Conservation (phyloP, 2,329 filamentous ascomycete genomes). For the Didymella pomorum region DNA sequence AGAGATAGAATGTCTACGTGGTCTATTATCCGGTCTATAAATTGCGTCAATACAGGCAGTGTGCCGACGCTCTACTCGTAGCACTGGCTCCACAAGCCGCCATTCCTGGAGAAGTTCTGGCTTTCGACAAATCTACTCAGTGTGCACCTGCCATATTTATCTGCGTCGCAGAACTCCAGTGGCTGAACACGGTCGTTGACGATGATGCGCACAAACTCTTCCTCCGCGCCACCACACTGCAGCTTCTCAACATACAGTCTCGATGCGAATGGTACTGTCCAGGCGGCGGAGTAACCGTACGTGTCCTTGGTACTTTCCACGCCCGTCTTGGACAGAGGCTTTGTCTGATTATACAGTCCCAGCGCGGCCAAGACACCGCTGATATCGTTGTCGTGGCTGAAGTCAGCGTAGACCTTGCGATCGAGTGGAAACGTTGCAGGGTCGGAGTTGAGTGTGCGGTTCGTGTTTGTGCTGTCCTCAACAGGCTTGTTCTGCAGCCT, state of each 20-base stretch:
- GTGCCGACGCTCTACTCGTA: slow-evolving; percentile 20
- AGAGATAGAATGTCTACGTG: background rate
- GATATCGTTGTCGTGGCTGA: slow-evolving; percentile 92
- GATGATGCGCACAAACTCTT: slow-evolving; percentile 79
- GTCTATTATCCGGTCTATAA: slow-evolving; percentile 1
- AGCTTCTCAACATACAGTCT: slow-evolving; percentile 90
- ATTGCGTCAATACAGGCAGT: background rate
- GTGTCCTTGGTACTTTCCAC: slow-evolving; percentile 62
- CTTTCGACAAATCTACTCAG: slow-evolving; percentile 76
- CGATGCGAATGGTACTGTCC: slow-evolving; percentile 82
- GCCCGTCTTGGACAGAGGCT: slow-evolving; percentile 55
- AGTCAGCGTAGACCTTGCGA: slow-evolving; percentile 79
- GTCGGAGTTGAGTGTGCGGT: slow-evolving; percentile 75
- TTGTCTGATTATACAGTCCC: slow-evolving; percentile 76
- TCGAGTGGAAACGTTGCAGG: slow-evolving; percentile 76
- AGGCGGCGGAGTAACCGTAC: slow-evolving; percentile 76
- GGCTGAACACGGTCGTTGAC: slow-evolving; percentile 85
- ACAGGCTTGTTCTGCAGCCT: slow-evolving; percentile 76
- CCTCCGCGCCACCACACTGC: slow-evolving; percentile 65
- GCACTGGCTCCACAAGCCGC: slow-evolving; percentile 78
- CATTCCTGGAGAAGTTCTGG: slow-evolving; percentile 73
- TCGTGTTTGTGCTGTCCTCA: slow-evolving; percentile 76
- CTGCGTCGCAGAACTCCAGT: slow-evolving; percentile 73
- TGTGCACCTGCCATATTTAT: slow-evolving; percentile 74
- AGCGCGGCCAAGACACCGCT: slow-evolving; percentile 77